Evolutionary conservation across 768 basidiomycete species (phyloP).

Genomic region (Coprinopsis sp.): DNA sequence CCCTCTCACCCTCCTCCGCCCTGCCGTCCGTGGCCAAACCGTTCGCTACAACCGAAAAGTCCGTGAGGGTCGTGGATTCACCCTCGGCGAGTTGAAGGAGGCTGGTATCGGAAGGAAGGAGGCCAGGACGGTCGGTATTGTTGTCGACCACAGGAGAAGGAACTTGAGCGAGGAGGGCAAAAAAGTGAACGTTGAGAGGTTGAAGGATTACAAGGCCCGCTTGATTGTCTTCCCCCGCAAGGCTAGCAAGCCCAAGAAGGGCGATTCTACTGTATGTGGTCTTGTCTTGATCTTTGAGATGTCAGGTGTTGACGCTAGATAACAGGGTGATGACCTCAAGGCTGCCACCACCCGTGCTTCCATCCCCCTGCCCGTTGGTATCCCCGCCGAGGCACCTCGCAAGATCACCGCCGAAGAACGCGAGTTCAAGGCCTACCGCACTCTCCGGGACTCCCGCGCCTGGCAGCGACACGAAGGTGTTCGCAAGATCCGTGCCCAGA

Average conservation of each 20-base stretch:
- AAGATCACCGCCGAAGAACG: constrained; percentile 91
- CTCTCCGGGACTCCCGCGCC: constrained; percentile 83
- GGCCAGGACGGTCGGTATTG: constrained; percentile 88
- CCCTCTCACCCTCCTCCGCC: constrained; percentile 87
- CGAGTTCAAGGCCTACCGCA: constrained; percentile 81
- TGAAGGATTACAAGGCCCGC: constrained; percentile 89
- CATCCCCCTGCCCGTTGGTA: constrained; percentile 63
- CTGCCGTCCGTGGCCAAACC: constrained; percentile 94
- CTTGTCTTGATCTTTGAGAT: constrained; percentile 1
- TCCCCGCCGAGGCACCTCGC: constrained; percentile 79
- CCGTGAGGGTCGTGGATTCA: constrained; percentile 96
- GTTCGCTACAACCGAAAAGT: constrained; percentile 98
- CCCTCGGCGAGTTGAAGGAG: constrained; percentile 89
- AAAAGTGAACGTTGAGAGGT: constrained; percentile 87
- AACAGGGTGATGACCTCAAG: constrained; percentile 77
- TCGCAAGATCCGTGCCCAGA: constrained; percentile 81
- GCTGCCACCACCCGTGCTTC: constrained; percentile 67
- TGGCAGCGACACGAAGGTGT: constrained; percentile 79
- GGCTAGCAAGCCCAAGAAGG: constrained; percentile 91
- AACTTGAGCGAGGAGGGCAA: constrained; percentile 97
- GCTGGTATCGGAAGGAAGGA: constrained; percentile 93
- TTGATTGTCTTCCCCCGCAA: constrained; percentile 98
- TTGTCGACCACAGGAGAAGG: constrained; percentile 95
- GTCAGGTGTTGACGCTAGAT: constrained; percentile 4
- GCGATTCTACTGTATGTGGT: constrained; percentile 78